Conservation (phyloP, 2,329 filamentous ascomycete species). For the Xylaria hypoxylon region DNA sequence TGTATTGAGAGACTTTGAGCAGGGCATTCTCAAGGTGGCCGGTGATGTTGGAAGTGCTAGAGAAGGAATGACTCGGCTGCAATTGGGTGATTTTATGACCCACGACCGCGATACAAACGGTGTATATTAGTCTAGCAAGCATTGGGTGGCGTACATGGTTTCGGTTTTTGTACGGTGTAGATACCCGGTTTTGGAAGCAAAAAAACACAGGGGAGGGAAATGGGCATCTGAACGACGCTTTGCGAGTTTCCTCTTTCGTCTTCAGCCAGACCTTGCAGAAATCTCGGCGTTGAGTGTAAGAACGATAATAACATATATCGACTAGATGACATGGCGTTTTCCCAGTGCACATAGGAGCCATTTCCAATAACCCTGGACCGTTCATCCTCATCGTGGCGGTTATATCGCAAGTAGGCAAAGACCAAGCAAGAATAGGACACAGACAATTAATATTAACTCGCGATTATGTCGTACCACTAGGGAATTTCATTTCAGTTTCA, state of each 20-base stretch:
- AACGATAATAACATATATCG: conserved; percentile 2
- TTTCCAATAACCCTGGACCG: neutral
- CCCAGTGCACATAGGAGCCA: no score
- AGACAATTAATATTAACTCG: no score
- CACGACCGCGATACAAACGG: conserved; percentile 47
- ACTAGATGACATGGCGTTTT: neutral
- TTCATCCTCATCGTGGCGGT: neutral
- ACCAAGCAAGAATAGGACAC: neutral
- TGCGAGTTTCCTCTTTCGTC: neutral
- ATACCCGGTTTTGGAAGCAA: conserved; percentile 44
- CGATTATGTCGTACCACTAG: neutral
- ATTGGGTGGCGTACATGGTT: conserved; percentile 31
- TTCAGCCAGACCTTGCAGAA: neutral
- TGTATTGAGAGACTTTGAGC: conserved; percentile 73
- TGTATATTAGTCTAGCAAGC: conserved; percentile 44
- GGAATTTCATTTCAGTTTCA: neutral
- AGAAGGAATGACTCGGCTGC: conserved; percentile 70
- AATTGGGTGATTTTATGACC: conserved; percentile 61
- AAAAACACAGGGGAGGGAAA: neutral
- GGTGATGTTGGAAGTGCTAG: conserved; percentile 68
- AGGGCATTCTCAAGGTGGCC: conserved; percentile 72
- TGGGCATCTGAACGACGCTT: conserved; percentile 4
- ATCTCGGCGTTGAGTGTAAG: neutral
- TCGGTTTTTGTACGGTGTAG: conserved; percentile 36
- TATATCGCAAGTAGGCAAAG: neutral